Evolutionary conservation across 164 flowering plant genomes (phyloP), one percentile per base, ranked within the genome.

Genomic region (Vitis labrusca): DNA sequence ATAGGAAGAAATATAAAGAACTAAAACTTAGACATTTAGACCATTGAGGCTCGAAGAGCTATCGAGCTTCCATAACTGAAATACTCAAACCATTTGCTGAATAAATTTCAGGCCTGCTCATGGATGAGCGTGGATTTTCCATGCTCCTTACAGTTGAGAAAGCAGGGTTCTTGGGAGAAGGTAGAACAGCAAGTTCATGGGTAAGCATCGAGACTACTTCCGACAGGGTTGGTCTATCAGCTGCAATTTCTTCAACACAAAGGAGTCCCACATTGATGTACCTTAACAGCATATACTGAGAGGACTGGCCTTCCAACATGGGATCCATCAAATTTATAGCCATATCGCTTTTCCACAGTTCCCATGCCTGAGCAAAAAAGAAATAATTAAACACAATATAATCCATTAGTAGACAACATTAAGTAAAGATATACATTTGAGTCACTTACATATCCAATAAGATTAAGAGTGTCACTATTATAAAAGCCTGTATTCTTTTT

Each of bases 221-320:
- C 10, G 53, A 55, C 76, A 73, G 61, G 49, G 62, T 54, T 9
- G 76, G 76, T 67, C 76, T 50, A 67, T 73, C 76, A 27, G 61
- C 67, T 53, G 76, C 76, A n/a, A 15, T 27, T 61, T 67, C 76
- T 48, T 73, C 71, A n/a, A 73, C 76, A 51, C 76, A 73, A 7
- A 73, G 76, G 54, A 73, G 71, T 49, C 61, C 70, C 23, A 73
- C 71, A 52, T 59, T 53, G 19, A 73, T 61, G 67, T 73, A 73
- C 62, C 76, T 61, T 49, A 59, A 13, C 59, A 61, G 3, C 15
- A 23, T 67, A 27, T 50, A 10, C 49, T 51, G 32, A 3, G 66
- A 48, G 15, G n/a, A 29, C 61, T 62, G 49, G 9, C 61, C 58
- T 44, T 61, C 53, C 13, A 67, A 29, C 27, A 67, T 56, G 3